Evolutionary conservation across 2,329 filamentous ascomycete species (phyloP).

Genomic region (Dothideomycetidae sp.): DNA sequence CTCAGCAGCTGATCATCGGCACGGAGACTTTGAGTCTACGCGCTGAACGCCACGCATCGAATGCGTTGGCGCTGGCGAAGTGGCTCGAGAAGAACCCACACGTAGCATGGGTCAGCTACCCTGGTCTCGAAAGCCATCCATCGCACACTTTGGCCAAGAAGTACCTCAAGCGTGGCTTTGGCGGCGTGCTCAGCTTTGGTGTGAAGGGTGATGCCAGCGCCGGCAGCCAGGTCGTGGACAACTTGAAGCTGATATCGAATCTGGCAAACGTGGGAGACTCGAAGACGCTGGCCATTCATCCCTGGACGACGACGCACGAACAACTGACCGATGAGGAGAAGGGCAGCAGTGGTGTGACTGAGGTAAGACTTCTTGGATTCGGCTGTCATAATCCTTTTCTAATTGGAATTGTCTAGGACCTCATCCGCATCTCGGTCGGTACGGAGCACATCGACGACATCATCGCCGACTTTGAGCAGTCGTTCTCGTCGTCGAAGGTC

Average conservation of each 20-base stretch:
- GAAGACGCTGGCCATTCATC: conserved; percentile 89
- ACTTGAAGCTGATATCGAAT: conserved; percentile 90
- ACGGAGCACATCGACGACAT: conserved; percentile 97
- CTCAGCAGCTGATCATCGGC: conserved; percentile 81
- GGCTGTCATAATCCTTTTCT: conserved; percentile 11
- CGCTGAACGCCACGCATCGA: conserved; percentile 72
- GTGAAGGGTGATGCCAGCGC: conserved; percentile 77
- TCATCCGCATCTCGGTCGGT: conserved; percentile 88
- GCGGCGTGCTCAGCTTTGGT: conserved; percentile 84
- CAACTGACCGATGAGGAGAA: conserved; percentile 77
- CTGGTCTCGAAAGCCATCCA: conserved; percentile 67
- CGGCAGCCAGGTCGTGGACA: conserved; percentile 78
- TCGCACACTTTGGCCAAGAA: conserved; percentile 71
- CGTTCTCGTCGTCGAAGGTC: conserved; percentile 41
- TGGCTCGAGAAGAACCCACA: conserved; percentile 74
- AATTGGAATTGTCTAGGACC: conserved; percentile 48
- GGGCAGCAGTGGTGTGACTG: conserved; percentile 64
- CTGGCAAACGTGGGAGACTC: conserved; percentile 91
- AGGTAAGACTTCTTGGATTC: conserved; percentile 32
- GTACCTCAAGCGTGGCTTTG: conserved; percentile 73
- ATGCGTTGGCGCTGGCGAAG: conserved; percentile 63
- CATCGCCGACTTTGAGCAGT: conserved; percentile 87
- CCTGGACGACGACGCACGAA: conserved; percentile 90
- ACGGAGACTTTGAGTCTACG: conserved; percentile 81
- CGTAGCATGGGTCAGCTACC: conserved; percentile 89